Evolutionary conservation across 352 stramenopile species (phyloP).

Genomic region (Phytophthora sojae): DNA sequence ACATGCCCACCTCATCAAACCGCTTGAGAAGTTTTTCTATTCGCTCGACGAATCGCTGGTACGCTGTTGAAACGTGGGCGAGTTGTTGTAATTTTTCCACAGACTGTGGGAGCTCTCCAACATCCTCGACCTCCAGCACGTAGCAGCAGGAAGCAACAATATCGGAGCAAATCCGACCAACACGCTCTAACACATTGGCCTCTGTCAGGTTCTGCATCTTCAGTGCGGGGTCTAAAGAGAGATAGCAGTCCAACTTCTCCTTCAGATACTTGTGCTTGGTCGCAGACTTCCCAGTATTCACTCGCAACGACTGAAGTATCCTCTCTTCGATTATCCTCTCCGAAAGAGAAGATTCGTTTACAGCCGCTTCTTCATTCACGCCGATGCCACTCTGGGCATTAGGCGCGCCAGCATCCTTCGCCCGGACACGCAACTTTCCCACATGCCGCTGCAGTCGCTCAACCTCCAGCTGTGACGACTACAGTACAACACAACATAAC

Average conservation of each 20-base stretch:
- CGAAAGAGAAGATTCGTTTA: constrained; percentile 18
- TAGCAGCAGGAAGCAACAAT: constrained; percentile 48
- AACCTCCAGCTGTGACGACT: constrained; percentile 38
- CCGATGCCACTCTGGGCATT: neutral
- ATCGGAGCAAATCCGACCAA: constrained; percentile 41
- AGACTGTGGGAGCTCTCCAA: constrained; percentile 33
- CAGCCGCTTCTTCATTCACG: neutral
- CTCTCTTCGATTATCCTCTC: constrained; percentile 42
- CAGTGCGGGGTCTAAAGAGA: constrained; percentile 26
- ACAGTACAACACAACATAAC: neutral
- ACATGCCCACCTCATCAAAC: constrained; percentile 27
- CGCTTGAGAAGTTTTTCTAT: constrained; percentile 39
- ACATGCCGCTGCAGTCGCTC: constrained; percentile 33
- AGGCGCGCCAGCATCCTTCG: neutral
- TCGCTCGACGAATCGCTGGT: constrained; percentile 46
- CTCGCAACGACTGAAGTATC: constrained; percentile 30
- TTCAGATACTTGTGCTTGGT: constrained; percentile 35
- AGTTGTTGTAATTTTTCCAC: constrained; percentile 40
- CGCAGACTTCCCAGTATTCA: constrained; percentile 25
- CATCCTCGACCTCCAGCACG: constrained; percentile 28
- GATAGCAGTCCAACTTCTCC: constrained; percentile 35
- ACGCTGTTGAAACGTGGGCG: constrained; percentile 37
- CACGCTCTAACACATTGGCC: constrained; percentile 16
- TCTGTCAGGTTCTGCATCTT: constrained; percentile 4
- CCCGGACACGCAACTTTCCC: constrained; percentile 11